Base-by-base conservation (phyloP, 257 asterid species). In the Solanum acaule region DNA sequence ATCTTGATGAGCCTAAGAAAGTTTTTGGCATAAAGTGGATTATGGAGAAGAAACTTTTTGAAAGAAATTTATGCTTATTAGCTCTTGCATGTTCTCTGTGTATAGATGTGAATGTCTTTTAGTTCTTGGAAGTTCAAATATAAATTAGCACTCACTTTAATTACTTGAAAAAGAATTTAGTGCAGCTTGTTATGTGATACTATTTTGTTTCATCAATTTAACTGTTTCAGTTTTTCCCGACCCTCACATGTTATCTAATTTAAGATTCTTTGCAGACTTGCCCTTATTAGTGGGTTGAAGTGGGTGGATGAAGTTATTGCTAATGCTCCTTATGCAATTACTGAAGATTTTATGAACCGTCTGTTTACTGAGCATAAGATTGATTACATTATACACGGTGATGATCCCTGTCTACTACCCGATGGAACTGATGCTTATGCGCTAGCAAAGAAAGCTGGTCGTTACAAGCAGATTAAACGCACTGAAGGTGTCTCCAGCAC, bases 341-440 rank as follows among this genome's bases (percentile, higher is more conserved):
- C 90, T 70, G 90, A 88, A 73, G 90, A 88, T 84, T 88, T 88
- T 38, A 88, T 88, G 90, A 88, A 84, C n/a, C 67, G 52, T 37
- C 37, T 88, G 20, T 84, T 88, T 61, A 75, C 34, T 14, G 90
- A 83, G 81, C 86, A 88, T 72, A 49, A 88, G 49, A 88, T 88
- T 71, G 90, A 88, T 23, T 88, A 88, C 25, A 88, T 88, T 72
- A 88, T 88, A 71, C 90, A 88, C 5, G 90, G 90, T 11, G 90
- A 88, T 73, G 90, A 84, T 73, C 88, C 90, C 20, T 88, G 90
- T 79, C 87, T 88, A 83, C 31, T 88, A 11, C 86, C 68, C 13
- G 71, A 88, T 35, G 90, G 90, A 37, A 84, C 88, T 88, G 90
- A 88, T 84, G 90, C 90, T 10, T 88, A 88, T 88, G 90, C 90